Evolutionary conservation across 371 early-diverging fungal species (phyloP).

Genomic region (Actinomucor elegans): DNA sequence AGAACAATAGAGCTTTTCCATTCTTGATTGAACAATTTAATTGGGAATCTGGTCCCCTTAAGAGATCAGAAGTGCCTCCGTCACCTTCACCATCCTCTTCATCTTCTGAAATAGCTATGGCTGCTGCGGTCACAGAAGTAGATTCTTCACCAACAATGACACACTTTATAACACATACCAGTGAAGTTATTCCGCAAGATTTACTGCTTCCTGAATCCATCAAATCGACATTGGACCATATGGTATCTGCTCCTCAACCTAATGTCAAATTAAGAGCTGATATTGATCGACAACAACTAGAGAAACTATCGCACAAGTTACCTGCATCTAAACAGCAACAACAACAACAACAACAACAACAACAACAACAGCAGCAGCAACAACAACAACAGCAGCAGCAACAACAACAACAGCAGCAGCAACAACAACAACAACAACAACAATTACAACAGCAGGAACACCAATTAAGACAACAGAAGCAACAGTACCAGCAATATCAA

Average conservation of each 20-base stretch:
- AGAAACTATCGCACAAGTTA: constrained; percentile 12
- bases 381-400: constrained; percentile 2
- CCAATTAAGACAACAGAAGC: not conserved
- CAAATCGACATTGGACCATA: not conserved
- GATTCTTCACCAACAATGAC: not conserved
- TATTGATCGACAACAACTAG: constrained; percentile 19
- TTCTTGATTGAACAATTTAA: not conserved
- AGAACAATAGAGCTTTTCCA: not conserved
- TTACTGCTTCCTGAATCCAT: not conserved
- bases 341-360: not conserved
- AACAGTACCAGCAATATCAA: not conserved
- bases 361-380: not conserved
- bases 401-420: not conserved
- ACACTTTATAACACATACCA: not conserved
- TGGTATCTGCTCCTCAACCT: not conserved
- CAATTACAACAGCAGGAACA: not conserved
- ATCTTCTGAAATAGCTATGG: not conserved
- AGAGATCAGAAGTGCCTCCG: not conserved
- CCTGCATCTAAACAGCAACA: not conserved
- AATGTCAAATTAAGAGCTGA: not conserved
- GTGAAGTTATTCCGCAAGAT: not conserved
- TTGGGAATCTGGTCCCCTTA: not conserved
- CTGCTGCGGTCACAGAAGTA: not conserved
- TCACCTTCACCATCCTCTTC: not conserved
- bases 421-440: not conserved